Percentiles rank a stretch among this genome's conserved stretches.
phyloP scores from a whole-genome alignment of 2,329 filamentous ascomycete genomes.

The Penicillium rolfsii region DNA sequence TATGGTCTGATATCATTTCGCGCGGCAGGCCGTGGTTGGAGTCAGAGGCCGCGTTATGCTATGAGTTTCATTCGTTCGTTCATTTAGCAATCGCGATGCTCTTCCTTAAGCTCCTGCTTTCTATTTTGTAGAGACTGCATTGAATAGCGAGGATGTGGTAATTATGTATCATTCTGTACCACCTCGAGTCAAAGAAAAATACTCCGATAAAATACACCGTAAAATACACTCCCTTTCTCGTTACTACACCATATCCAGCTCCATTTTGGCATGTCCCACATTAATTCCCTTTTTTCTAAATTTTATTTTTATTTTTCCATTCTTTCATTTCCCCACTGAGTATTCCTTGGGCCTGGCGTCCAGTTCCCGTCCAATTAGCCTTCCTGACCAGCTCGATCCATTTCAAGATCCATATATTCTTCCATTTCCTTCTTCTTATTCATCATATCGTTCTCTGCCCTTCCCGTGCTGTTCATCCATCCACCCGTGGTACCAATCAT shows the following conservation, averaged over 20 bases:
- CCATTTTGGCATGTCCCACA: neutral
- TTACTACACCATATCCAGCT: neutral
- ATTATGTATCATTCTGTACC: neutral
- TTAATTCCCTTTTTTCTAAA: neutral
- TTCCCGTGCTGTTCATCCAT: constrained; percentile 9
- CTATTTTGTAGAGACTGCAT: neutral
- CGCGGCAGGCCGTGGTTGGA: neutral
- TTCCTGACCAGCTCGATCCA: neutral
- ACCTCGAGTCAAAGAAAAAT: neutral
- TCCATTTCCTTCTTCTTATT: neutral
- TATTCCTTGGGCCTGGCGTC: neutral
- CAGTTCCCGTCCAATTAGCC: neutral
- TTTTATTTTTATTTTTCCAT: neutral
- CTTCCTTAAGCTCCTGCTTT: neutral
- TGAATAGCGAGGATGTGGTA: neutral
- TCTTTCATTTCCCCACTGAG: neutral
- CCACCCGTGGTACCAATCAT: constrained; percentile 29
- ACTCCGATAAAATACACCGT: neutral
- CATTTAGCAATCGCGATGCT: neutral
- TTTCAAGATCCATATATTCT: neutral
- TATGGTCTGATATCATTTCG: neutral
- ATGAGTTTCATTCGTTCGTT: neutral
- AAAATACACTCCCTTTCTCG: neutral
- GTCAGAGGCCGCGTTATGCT: neutral
- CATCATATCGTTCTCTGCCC: neutral